Conservation (phyloP, 768 basidiomycete genomes). For the Daedaleopsis nitida region DNA sequence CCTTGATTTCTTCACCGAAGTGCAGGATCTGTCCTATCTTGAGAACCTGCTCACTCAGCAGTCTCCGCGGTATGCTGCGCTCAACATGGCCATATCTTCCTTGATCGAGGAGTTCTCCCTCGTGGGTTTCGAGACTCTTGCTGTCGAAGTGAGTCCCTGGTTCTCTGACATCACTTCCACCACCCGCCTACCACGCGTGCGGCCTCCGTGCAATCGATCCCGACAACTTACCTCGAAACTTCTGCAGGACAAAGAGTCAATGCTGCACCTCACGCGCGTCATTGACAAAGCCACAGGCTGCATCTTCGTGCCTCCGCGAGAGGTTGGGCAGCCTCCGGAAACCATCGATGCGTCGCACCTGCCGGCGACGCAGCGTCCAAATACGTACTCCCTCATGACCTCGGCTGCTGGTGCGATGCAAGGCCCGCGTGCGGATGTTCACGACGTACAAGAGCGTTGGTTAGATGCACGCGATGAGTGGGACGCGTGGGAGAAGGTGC, state of each 20-base stretch:
- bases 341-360: slow-evolving; percentile 34
- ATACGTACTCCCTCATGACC: slow-evolving; percentile 68
- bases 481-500: slow-evolving; percentile 76
- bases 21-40: slow-evolving; percentile 91
- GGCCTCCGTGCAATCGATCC: too few relatives aligned
- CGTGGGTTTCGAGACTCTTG: slow-evolving; percentile 95
- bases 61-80: slow-evolving; percentile 67
- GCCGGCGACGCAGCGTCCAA: slow-evolving; percentile 53
- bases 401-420: slow-evolving; percentile 58
- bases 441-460: slow-evolving; percentile 93
- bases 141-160: slow-evolving; percentile 73
- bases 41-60: slow-evolving; percentile 68
- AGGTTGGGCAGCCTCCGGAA: slow-evolving; percentile 33
- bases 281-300: slow-evolving; percentile 95
- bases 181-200: too few relatives aligned
- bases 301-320: slow-evolving; percentile 71
- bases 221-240: too few relatives aligned
- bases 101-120: slow-evolving; percentile 92
- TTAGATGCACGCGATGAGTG: slow-evolving; percentile 81
- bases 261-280: slow-evolving; percentile 81
- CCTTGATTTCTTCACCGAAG: slow-evolving; percentile 97
- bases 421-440: slow-evolving; percentile 53
- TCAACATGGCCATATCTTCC: slow-evolving; percentile 90
- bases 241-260: slow-evolving; percentile 86
- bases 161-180: not conserved